Conservation (phyloP, 106 monocot species). For the Alisma plantagoaquatica region DNA sequence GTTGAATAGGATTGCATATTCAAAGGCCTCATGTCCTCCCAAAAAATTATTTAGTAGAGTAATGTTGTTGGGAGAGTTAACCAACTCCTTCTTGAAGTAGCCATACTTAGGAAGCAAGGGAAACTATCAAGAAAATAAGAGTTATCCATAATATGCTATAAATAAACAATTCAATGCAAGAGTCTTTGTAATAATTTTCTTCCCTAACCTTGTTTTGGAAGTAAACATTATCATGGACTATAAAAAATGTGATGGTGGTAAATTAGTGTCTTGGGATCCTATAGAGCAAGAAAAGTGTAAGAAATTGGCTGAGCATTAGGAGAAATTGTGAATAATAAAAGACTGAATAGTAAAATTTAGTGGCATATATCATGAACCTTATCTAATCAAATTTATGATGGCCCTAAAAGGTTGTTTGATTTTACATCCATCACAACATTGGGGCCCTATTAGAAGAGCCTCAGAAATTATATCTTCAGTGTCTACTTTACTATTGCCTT, state of each 20-base stretch:
- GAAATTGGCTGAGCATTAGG: background rate
- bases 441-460: too few species aligned
- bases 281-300: too few species aligned
- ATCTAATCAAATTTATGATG: too few species aligned
- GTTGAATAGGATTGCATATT: slow-evolving; percentile 42
- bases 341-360: too few species aligned
- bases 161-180: background rate
- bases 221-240: slow-evolving; percentile 29
- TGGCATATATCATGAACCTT: too few species aligned
- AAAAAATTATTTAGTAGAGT: slow-evolving; percentile 39
- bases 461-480: too few species aligned
- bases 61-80: slow-evolving; percentile 11
- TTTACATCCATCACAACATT: too few species aligned
- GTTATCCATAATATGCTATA: too few species aligned
- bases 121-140: slow-evolving; percentile 18
- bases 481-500: too few species aligned
- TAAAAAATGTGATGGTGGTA: slow-evolving; percentile 30
- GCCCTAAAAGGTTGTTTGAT: too few species aligned
- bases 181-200: too few species aligned
- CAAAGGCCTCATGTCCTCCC: slow-evolving; percentile 53
- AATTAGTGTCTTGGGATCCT: slow-evolving; percentile 62
- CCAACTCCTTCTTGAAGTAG: slow-evolving; percentile 45
- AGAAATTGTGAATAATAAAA: background rate
- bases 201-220: slow-evolving; percentile 59
- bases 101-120: slow-evolving; percentile 49